These are phyloP conservation scores for Zygnema circumcarinatum DNA, from an alignment of 139 green algal species.

Conservation along the genomic window DNA sequence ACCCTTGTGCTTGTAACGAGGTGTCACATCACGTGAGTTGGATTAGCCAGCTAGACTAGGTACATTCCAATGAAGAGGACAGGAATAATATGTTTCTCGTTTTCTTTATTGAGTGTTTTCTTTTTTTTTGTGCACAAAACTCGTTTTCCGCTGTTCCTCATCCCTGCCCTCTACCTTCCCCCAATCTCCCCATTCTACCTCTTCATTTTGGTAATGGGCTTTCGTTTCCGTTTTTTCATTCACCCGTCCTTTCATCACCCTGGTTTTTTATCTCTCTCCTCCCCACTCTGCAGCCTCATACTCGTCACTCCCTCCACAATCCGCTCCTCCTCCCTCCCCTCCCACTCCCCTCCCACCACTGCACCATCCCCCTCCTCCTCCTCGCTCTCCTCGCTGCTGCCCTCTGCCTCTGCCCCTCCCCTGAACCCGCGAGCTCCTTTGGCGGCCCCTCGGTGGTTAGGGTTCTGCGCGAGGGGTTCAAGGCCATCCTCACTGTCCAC, in stretches of 20 bases:
- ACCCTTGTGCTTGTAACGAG: no score
- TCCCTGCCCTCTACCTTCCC: no score
- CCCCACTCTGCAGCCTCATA: conserved; percentile 10
- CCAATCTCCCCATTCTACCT: no score
- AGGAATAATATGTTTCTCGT: neutral
- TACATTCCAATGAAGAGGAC: no score
- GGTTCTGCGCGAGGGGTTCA: neutral
- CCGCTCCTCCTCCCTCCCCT: conserved; percentile 33
- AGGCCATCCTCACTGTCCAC: conserved; percentile 24
- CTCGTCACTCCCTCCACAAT: conserved; percentile 28
- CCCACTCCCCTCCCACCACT: neutral
- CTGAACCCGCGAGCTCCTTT: neutral
- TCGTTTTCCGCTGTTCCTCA: no score
- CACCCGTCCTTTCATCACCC: neutral
- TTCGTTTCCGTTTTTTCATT: neutral
- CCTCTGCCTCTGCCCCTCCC: neutral
- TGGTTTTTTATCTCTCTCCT: conserved; percentile 21
- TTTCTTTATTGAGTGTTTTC: conserved; percentile 35
- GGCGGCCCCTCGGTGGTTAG: neutral
- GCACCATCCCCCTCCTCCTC: neutral
- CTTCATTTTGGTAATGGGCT: neutral
- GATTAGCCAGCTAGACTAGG: no score
- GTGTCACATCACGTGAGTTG: no score
- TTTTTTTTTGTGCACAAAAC: neutral
- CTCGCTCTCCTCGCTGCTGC: conserved; percentile 16